Conservation (phyloP, 257 asterid species). For the Ligustrum vulgare region DNA sequence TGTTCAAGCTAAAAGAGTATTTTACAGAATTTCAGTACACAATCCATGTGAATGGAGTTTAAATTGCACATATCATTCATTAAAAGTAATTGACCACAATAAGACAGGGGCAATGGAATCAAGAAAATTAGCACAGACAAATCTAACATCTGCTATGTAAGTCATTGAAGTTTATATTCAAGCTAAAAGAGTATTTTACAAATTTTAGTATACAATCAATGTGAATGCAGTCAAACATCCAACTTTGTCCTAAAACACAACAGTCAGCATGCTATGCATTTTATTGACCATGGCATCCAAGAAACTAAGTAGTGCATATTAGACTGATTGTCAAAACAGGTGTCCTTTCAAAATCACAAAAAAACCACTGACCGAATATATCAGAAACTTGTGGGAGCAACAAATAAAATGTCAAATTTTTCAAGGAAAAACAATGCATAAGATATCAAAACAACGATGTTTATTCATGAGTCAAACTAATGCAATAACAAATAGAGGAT, state of each 20-base stretch:
- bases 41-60: not conserved
- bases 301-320: not conserved
- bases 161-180: not conserved
- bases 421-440: not conserved
- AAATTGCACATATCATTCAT: too few relatives aligned
- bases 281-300: not conserved
- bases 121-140: constrained; percentile 15
- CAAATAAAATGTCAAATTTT: not conserved
- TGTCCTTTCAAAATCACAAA: not conserved
- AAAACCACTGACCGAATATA: not conserved
- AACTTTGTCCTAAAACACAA: not conserved
- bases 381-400: not conserved
- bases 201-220: not conserved
- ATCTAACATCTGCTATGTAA: constrained; percentile 1
- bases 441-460: not conserved
- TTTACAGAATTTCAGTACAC: not conserved
- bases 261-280: constrained; percentile 11
- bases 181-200: not conserved
- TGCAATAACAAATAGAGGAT: not conserved
- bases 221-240: not conserved
- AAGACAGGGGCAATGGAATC: constrained; percentile 6
- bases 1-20: not conserved
- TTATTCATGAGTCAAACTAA: not conserved
- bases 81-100: constrained; percentile 1
- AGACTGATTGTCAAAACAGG: not conserved